phyloP scores from a whole-genome alignment of 1,284 basidiomycete species.

The Schizophyllum amplum region DNA sequence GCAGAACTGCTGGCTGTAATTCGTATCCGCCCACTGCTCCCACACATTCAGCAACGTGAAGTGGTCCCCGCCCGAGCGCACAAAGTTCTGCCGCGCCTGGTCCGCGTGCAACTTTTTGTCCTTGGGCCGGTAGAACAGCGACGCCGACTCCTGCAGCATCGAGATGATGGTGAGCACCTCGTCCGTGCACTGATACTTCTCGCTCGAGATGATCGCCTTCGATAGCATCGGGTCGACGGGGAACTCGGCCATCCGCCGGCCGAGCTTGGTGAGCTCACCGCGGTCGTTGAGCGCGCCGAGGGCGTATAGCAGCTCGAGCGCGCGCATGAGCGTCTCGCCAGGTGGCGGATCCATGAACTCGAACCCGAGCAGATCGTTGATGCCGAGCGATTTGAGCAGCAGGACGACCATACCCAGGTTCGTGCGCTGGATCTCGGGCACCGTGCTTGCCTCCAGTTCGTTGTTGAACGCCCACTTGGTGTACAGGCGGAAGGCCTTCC shows the following conservation, averaged over 20 bases:
- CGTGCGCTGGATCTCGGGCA: constrained; percentile 97
- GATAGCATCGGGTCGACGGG: constrained; percentile 98
- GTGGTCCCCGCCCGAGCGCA: constrained; percentile 94
- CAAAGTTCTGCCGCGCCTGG: constrained; percentile 94
- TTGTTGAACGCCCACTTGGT: constrained; percentile 96
- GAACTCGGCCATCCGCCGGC: constrained; percentile 97
- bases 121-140: constrained; percentile 95
- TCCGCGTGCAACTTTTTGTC: constrained; percentile 96
- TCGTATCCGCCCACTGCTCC: constrained; percentile 98
- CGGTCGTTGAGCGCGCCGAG: constrained; percentile 94
- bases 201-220: constrained; percentile 93
- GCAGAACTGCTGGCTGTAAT: constrained; percentile 91
- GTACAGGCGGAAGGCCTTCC: constrained; percentile 96
- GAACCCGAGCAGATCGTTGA: constrained; percentile 96
- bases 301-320: constrained; percentile 90
- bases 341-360: constrained; percentile 99
- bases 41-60: constrained; percentile 96
- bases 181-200: constrained; percentile 92
- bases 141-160: constrained; percentile 94
- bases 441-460: constrained; percentile 93
- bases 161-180: constrained; percentile 96
- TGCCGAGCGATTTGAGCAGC: constrained; percentile 91
- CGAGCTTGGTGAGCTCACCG: constrained; percentile 94
- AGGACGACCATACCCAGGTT: constrained; percentile 97
- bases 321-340: constrained; percentile 95